Conservation (phyloP, 805 yeast genomes). For the Candida ipomoeae region DNA sequence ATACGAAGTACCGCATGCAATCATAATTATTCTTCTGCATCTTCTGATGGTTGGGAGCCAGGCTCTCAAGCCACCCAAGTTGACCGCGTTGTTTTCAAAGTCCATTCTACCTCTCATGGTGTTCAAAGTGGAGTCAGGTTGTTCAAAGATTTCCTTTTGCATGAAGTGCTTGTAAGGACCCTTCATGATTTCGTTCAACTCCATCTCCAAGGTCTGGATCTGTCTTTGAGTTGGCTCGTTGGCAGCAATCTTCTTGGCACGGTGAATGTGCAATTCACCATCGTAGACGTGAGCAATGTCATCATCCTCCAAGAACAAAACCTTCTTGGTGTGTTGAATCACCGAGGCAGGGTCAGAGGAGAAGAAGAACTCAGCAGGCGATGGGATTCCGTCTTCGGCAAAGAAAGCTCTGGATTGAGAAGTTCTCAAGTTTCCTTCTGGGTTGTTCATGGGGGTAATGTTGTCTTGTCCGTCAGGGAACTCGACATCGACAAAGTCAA, state of each 20-base stretch:
- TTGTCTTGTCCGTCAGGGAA: conserved; percentile 64
- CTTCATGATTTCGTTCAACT: conserved; percentile 96
- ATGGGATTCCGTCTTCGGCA: conserved; percentile 88
- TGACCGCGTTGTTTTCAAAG: conserved; percentile 71
- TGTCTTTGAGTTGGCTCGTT: conserved; percentile 93
- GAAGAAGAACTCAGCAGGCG: conserved; percentile 91
- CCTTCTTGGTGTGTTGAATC: conserved; percentile 94
- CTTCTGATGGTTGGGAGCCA: conserved; percentile 87
- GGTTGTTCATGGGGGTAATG: conserved; percentile 44
- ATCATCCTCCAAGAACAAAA: conserved; percentile 92
- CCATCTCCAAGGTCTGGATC: conserved; percentile 94
- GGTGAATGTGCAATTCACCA: conserved; percentile 97
- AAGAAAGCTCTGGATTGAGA: conserved; percentile 96
- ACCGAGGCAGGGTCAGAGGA: conserved; percentile 98
- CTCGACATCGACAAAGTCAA: conserved; percentile 97
- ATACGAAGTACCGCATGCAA: conserved; percentile 99
- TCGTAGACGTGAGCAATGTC: conserved; percentile 97
- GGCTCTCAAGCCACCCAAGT: conserved; percentile 84
- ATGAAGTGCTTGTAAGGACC: conserved; percentile 94
- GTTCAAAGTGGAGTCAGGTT: conserved; percentile 96
- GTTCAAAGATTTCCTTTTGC: conserved; percentile 98
- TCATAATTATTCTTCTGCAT: conserved; percentile 93
- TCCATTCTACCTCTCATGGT: conserved; percentile 99
- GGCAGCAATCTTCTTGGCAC: conserved; percentile 76
- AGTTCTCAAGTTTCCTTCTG: conserved; percentile 64